Percentiles rank a stretch among this genome's conserved stretches.
Conservation (phyloP, 2,329 filamentous ascomycete genomes). For the Monosporascus sp. region DNA sequence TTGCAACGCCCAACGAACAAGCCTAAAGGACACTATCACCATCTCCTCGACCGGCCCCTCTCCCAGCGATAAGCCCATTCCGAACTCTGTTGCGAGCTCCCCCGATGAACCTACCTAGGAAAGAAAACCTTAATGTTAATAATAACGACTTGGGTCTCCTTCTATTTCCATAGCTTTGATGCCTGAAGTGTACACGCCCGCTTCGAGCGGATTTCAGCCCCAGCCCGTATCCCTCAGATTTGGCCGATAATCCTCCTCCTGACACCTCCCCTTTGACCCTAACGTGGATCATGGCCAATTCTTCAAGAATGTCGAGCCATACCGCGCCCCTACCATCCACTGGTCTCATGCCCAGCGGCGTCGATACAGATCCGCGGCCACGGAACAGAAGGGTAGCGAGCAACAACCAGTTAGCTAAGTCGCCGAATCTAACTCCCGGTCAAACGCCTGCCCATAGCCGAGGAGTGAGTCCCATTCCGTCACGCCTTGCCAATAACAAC, state of each 20-base stretch:
- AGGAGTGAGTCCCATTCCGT: slow-evolving; percentile 44
- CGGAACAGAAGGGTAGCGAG: slow-evolving; percentile 43
- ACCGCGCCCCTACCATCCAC: slow-evolving; percentile 39
- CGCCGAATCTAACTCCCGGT: slow-evolving; percentile 30
- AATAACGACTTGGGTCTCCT: neutral
- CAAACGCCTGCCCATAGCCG: slow-evolving; percentile 35
- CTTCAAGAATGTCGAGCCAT: slow-evolving; percentile 15
- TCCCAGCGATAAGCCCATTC: too few relatives aligned
- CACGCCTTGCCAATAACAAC: slow-evolving; percentile 29
- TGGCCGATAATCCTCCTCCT: neutral
- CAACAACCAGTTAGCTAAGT: slow-evolving; percentile 17
- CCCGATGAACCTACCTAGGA: neutral
- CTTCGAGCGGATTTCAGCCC: slow-evolving; percentile 20
- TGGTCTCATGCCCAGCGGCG: slow-evolving; percentile 35
- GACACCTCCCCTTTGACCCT: neutral
- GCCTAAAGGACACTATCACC: too few relatives aligned
- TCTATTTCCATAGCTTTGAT: slow-evolving; percentile 15
- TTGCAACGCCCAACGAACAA: too few relatives aligned
- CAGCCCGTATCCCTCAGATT: slow-evolving; percentile 11
- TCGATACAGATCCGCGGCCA: slow-evolving; percentile 37
- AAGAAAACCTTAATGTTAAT: neutral
- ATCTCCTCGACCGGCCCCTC: too few relatives aligned
- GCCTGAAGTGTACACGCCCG: slow-evolving; percentile 15
- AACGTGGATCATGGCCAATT: slow-evolving; percentile 21
- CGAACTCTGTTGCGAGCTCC: too few relatives aligned